Evolutionary conservation across 2,329 filamentous ascomycete species (phyloP).

Genomic region (Talaromyces sp.): DNA sequence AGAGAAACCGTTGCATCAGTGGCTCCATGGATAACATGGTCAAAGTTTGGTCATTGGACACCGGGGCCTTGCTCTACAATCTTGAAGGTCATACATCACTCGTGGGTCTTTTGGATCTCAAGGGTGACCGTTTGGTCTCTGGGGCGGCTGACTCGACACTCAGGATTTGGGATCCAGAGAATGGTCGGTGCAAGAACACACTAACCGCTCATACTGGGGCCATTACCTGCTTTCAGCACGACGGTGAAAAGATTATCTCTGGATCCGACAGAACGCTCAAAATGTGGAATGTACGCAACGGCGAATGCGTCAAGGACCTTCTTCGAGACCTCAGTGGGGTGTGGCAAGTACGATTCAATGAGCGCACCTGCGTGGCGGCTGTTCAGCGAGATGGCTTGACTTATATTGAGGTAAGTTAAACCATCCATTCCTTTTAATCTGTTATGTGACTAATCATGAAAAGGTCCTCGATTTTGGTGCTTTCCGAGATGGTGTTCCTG

Average conservation of each 20-base stretch:
- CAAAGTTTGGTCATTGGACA: constrained; percentile 94
- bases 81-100: constrained; percentile 90
- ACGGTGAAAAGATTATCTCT: constrained; percentile 93
- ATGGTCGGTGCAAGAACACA: constrained; percentile 82
- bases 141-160: constrained; percentile 94
- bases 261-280: constrained; percentile 94
- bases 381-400: constrained; percentile 91
- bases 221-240: constrained; percentile 98
- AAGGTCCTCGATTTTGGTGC: constrained; percentile 98
- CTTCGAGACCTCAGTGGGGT: constrained; percentile 93
- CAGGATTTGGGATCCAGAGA: constrained; percentile 95
- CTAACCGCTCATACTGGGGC: constrained; percentile 92
- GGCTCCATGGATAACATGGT: constrained; percentile 98
- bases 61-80: constrained; percentile 79
- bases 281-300: constrained; percentile 95
- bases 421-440: constrained; percentile 21
- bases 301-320: constrained; percentile 88
- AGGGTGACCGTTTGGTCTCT: constrained; percentile 85
- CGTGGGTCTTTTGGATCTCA: constrained; percentile 86
- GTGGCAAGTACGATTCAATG: constrained; percentile 98
- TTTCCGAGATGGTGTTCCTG: constrained; percentile 78
- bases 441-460: constrained; percentile 22
- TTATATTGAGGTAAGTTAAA: constrained; percentile 78
- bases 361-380: constrained; percentile 89
- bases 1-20: constrained; percentile 91